Conservation (phyloP, 139 green algal species). For the Dunaliella primolecta region DNA sequence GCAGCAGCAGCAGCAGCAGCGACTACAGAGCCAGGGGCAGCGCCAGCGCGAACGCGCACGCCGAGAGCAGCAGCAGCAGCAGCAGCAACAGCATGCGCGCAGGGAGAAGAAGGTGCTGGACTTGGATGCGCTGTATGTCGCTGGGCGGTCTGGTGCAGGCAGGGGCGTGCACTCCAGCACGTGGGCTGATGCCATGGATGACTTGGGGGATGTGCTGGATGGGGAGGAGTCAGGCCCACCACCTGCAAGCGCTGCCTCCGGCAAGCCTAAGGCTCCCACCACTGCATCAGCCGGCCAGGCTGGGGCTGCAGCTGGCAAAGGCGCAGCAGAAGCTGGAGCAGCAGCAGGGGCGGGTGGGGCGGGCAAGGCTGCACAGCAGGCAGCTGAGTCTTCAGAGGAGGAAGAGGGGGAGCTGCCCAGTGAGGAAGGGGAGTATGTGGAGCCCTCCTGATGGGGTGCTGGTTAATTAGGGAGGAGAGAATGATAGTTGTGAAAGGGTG, state of each 20-base stretch:
- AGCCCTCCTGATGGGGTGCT: not conserved
- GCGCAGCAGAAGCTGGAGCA: not conserved
- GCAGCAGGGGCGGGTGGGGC: not conserved
- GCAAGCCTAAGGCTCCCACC: not conserved
- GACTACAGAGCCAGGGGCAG: not conserved
- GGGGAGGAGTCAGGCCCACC: not conserved
- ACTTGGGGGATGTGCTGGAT: not conserved
- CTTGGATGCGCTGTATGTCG: not conserved
- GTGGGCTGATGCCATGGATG: not conserved
- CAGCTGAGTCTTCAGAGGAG: not conserved
- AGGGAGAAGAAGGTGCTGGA: not conserved
- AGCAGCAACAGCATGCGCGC: not conserved
- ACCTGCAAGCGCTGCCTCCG: not conserved
- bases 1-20: not conserved
- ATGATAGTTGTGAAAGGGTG: too few relatives aligned
- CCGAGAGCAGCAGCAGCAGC: not conserved
- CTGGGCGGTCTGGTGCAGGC: not conserved
- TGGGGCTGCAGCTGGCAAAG: too few relatives aligned
- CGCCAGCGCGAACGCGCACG: not conserved
- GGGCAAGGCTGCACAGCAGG: not conserved
- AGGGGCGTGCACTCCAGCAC: not conserved
- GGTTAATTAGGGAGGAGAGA: too few relatives aligned
- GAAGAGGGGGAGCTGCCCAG: not conserved
- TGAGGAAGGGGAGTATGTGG: not conserved
- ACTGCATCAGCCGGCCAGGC: too few relatives aligned